phyloP scores from a whole-genome alignment of 768 basidiomycete genomes.

The Lanmaoa pseudosensibilis region DNA sequence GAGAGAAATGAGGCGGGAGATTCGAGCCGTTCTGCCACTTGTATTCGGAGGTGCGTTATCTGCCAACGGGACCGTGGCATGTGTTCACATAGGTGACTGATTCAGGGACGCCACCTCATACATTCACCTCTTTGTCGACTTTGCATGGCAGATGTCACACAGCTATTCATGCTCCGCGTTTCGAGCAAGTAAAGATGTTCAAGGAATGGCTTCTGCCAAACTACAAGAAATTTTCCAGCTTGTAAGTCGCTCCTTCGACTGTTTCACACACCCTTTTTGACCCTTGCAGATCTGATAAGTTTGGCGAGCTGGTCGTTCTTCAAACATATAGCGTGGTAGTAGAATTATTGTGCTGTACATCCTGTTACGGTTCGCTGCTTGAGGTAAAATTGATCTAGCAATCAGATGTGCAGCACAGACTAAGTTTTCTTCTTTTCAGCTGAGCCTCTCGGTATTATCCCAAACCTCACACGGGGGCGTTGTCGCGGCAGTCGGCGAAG shows the following conservation, averaged over 20 bases:
- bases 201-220: constrained; percentile 75
- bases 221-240: constrained; percentile 51
- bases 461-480: constrained; percentile 52
- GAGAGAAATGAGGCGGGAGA: constrained; percentile 67
- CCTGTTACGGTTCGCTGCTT: constrained; percentile 67
- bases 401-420: neutral
- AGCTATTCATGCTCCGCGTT: constrained; percentile 58
- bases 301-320: constrained; percentile 40
- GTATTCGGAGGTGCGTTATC: constrained; percentile 59
- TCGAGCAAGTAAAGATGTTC: constrained; percentile 71
- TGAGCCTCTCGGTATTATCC: constrained; percentile 55
- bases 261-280: neutral
- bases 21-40: constrained; percentile 61
- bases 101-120: constrained; percentile 33
- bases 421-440: constrained; percentile 34
- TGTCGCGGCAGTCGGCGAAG: constrained; percentile 64
- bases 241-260: constrained; percentile 36
- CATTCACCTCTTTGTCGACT: constrained; percentile 37
- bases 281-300: constrained; percentile 27
- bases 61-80: neutral
- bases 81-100: constrained; percentile 10
- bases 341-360: constrained; percentile 58
- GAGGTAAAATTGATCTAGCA: constrained; percentile 47
- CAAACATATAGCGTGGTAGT: constrained; percentile 57
- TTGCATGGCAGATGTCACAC: constrained; percentile 45